Evolutionary conservation across 371 early-diverging fungal genomes (phyloP), one percentile per base, ranked within the genome.

Genomic region (Rhizopus delemar): DNA sequence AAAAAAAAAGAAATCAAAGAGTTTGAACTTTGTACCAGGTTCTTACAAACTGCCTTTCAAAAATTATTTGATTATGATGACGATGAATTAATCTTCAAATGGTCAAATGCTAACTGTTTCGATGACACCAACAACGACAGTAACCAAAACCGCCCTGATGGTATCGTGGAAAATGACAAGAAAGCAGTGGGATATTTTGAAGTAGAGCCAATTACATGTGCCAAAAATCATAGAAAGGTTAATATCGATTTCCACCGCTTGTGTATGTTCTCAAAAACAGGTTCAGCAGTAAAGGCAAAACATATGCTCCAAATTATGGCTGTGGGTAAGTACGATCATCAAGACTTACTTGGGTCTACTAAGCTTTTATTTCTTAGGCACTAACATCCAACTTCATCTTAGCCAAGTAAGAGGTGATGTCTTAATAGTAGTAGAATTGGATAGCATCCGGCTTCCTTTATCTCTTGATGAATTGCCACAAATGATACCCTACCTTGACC

Each of bases 251-350:
- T 49, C 7, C 54, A 60, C 29, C 29, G 41, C 39, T 41, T 60
- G 22, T 60, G 49, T 28, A 54, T 41, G 28, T 46, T 53, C n/a
- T 60, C 60, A 5, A 60, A 60, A 41, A 41, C 54, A 41, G 54
- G 48, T 48, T 9, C 60, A 29, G 41, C 15, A 11, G 41, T 29
- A 38, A 22, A 22, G 39, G 39, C 13, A 58, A 58, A 51, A 22
- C 58, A 58, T 9, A 58, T 51, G 51, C 43, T 58, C 51, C 60
- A 53, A 53, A 34, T 60, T 16, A 60, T 60, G 60, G 50, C 55
- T 22, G 41, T 54, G 28, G 51, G 54, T 50, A 51, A 35, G 58
- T 41, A 41, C 34, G 33, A 41, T 57, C 43, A 57, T 51, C 43
- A 43, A 43, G 5, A 43, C 15, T n/a, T 13, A 43, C 1, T 3